phyloP scores from a whole-genome alignment of 23 red algal species.

The Chondrus crispus region DNA sequence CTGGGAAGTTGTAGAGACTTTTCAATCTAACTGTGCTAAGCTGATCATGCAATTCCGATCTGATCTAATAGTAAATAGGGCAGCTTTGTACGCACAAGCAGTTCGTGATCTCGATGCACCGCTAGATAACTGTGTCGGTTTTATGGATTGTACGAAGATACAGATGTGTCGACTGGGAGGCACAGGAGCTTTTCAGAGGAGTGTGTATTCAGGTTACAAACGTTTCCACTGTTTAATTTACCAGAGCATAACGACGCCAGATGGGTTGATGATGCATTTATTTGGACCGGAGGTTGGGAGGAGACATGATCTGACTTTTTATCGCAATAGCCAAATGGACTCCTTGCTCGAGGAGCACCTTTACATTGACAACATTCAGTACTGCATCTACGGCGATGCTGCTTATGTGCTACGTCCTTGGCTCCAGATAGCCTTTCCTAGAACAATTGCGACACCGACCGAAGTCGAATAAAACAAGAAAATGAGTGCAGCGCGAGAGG shows the following conservation, averaged over 20 bases:
- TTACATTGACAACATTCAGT: neutral
- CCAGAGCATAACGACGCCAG: conserved; percentile 20
- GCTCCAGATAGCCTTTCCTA: neutral
- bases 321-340: neutral
- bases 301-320: conserved; percentile 11
- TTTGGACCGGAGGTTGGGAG: conserved; percentile 16
- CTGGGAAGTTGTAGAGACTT: neutral
- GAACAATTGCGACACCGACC: neutral
- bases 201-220: conserved; percentile 2
- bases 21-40: neutral
- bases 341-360: neutral
- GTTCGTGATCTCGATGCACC: neutral
- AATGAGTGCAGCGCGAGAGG: conserved; percentile 3
- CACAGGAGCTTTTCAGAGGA: neutral
- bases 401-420: conserved; percentile 4
- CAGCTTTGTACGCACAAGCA: neutral
- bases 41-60: neutral
- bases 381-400: neutral
- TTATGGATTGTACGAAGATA: conserved; percentile 19
- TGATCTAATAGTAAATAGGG: neutral
- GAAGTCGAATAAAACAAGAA: neutral
- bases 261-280: conserved; percentile 29
- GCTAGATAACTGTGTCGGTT: conserved; percentile 33
- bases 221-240: conserved; percentile 14
- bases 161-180: neutral